These are phyloP conservation scores for Trypanosoma conorhini DNA, from an alignment of 208 protist species.

Conservation along the genomic window DNA sequence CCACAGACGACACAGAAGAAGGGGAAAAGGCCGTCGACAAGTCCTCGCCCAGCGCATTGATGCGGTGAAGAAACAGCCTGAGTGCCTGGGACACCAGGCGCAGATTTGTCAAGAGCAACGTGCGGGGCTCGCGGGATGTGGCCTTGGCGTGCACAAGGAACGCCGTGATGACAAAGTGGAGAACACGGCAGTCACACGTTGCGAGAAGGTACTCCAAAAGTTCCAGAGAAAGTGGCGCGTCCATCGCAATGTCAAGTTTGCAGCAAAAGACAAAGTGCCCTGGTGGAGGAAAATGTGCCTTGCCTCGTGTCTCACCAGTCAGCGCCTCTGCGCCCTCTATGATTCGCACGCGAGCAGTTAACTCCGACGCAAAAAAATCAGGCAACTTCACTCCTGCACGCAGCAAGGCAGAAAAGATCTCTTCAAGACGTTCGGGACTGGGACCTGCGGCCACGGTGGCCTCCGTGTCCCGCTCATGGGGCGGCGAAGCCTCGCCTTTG, in stretches of 20 bases:
- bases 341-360: conserved; percentile 12
- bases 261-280: conserved; percentile 65
- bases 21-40: conserved; percentile 17
- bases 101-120: conserved; percentile 15
- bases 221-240: conserved; percentile 28
- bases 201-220: conserved; percentile 42
- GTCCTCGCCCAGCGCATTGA: conserved; percentile 6
- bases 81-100: conserved; percentile 7
- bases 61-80: conserved; percentile 18
- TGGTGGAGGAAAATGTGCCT: conserved; percentile 26
- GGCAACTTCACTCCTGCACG: conserved; percentile 32
- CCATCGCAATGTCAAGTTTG: conserved; percentile 40
- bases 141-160: conserved; percentile 24
- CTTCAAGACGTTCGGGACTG: conserved; percentile 19
- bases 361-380: conserved; percentile 23
- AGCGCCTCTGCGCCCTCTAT: conserved; percentile 9
- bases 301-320: background rate
- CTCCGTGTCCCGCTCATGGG: background rate
- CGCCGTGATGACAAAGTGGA: conserved; percentile 39
- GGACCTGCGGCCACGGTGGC: background rate
- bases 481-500: background rate
- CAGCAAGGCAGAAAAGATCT: conserved; percentile 26
- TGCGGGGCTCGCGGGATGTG: background rate
- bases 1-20: conserved; percentile 21
- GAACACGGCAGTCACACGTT: conserved; percentile 46